Base-by-base conservation (phyloP, 2,329 filamentous ascomycete genomes). In the Trichoderma sp. region DNA sequence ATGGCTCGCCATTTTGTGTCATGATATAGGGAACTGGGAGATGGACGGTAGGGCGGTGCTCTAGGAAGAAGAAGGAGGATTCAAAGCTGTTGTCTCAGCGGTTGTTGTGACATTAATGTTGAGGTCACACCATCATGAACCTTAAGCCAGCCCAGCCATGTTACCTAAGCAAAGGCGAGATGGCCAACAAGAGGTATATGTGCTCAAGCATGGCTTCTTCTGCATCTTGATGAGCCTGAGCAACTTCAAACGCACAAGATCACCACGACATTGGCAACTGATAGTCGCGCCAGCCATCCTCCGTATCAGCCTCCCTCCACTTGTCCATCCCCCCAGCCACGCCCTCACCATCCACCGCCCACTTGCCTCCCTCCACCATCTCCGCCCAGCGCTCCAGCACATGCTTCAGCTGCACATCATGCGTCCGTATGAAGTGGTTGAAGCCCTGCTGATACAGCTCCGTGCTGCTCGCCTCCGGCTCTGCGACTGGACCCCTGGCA, bases 161-260 rank as follows among this genome's bases (percentile, higher is more conserved):
- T 45, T 76, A 26, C 30, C 9, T 34, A 34, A 34, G 30, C 7
- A 1, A 34, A 34, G 30, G 30, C 30, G 30, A 34, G 30, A 10
- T 34, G 30, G 30, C 1, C 7, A 10, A 24, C 21, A 2, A 2
- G 3, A 24, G 2, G 2, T 45, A 43, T 34, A 47, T 24, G 43
- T 58, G 55, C 26, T 58, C 12, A 26, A 34, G 30, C 9, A 34
- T 34, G 30, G 30, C 30, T 10, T 34, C 30, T 7, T 34, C 7
- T 10, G 30, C 30, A 34, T 34, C 7, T 34, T 34, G 7, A 34
- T 9, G 30, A 30, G 30, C 3, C 30, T 10, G 30, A 34, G 44
- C 14, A n/a, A 4, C 17, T 45, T 57, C 5, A 5, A 24, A 83
- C 30, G 43, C 15, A 55, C 14, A 9, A 21, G 26, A 39, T 45